Conservation (phyloP, 2,329 filamentous ascomycete genomes). For the Arthrinium phaeospermum region DNA sequence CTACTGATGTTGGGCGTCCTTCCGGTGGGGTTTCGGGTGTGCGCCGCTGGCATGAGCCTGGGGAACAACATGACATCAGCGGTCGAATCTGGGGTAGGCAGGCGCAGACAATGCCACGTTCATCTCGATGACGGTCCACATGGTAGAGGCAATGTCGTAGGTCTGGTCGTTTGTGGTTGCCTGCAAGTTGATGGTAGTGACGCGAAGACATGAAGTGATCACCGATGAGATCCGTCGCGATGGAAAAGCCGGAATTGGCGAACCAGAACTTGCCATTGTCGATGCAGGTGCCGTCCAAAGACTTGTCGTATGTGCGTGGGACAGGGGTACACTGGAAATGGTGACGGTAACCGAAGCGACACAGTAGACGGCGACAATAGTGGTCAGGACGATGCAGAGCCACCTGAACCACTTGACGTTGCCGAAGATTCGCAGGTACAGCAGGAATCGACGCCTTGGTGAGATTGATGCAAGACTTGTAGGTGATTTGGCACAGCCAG, state of each 20-base stretch:
- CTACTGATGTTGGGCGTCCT: constrained; percentile 23
- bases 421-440: constrained; percentile 41
- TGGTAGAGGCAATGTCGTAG: constrained; percentile 40
- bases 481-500: constrained; percentile 40
- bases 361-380: constrained; percentile 34
- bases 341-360: constrained; percentile 35
- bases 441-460: constrained; percentile 40
- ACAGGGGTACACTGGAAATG: constrained; percentile 40
- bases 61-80: constrained; percentile 38
- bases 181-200: constrained; percentile 45
- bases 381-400: constrained; percentile 33
- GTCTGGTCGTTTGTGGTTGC: constrained; percentile 36
- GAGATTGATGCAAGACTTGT: constrained; percentile 41
- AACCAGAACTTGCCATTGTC: constrained; percentile 48
- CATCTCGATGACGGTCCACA: constrained; percentile 47
- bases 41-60: constrained; percentile 32
- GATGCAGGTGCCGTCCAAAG: constrained; percentile 39
- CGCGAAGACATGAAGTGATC: constrained; percentile 42
- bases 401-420: constrained; percentile 37
- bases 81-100: constrained; percentile 42
- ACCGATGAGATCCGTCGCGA: constrained; percentile 45
- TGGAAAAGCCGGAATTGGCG: constrained; percentile 48
- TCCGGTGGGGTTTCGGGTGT: constrained; percentile 25
- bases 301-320: constrained; percentile 37
- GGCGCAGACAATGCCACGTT: constrained; percentile 44